A percentile compares a stretch with the other conserved stretches of the same genome.
Conservation (phyloP, 1,284 basidiomycete species). For the Bjerkandera adusta region DNA sequence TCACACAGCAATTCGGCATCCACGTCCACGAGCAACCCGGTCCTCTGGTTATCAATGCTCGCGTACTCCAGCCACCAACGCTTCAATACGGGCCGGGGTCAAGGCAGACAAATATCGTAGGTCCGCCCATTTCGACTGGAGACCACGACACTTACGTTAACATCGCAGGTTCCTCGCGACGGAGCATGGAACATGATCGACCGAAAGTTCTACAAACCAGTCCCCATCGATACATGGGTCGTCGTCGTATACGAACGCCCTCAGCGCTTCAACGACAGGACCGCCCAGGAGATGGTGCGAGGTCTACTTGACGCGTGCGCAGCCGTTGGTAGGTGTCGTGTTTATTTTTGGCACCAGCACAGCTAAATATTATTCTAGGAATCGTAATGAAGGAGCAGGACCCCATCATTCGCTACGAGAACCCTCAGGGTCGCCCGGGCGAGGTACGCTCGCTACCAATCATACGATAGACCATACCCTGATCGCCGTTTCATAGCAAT, state of each 20-base stretch:
- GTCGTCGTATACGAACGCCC: conserved; percentile 63
- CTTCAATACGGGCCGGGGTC: conserved; percentile 57
- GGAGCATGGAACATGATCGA: conserved; percentile 77
- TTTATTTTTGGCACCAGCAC: neutral
- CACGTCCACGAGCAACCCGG: conserved; percentile 44
- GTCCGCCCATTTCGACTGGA: conserved; percentile 20
- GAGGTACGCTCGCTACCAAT: conserved; percentile 35
- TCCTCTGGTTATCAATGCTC: conserved; percentile 54
- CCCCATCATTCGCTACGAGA: conserved; percentile 47
- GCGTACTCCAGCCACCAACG: conserved; percentile 58
- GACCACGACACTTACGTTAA: conserved; percentile 25
- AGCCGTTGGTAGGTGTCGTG: conserved; percentile 50
- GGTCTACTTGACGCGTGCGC: conserved; percentile 45
- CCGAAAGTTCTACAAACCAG: conserved; percentile 58
- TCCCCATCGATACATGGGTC: conserved; percentile 51
- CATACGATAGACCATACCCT: neutral
- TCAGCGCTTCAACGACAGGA: conserved; percentile 44
- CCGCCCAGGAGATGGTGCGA: conserved; percentile 47
- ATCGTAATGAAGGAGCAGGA: conserved; percentile 43
- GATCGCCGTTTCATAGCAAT: conserved; percentile 36
- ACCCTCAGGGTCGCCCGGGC: conserved; percentile 50
- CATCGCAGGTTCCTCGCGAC: conserved; percentile 56
- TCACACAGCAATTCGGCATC: conserved; percentile 55
- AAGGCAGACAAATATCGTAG: conserved; percentile 51
- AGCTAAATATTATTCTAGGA: conserved; percentile 35